Conservation (phyloP, 495 filamentous ascomycete genomes). For the Hypomontagnella monticulosa region DNA sequence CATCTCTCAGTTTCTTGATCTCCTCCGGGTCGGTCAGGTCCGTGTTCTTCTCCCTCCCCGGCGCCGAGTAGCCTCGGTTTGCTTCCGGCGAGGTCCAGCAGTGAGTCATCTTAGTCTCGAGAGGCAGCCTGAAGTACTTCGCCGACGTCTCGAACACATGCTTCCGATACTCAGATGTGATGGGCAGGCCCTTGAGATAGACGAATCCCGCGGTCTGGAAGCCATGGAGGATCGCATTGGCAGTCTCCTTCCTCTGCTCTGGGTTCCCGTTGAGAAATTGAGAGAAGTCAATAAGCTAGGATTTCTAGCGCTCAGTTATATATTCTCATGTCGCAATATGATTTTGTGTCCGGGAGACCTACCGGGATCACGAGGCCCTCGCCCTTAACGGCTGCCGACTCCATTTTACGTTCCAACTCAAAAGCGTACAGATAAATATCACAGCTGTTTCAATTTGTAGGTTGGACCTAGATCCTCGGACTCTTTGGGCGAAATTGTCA, state of each 20-base stretch:
- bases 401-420: conserved; percentile 46
- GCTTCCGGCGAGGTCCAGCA: conserved; percentile 76
- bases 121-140: conserved; percentile 78
- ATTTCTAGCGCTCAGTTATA: conserved; percentile 26
- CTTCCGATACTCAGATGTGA: conserved; percentile 67
- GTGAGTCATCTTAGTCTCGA: conserved; percentile 72
- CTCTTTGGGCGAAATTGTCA: too few relatives aligned
- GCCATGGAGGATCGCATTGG: conserved; percentile 75
- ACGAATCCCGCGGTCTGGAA: conserved; percentile 91
- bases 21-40: conserved; percentile 64
- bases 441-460: neutral
- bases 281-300: conserved; percentile 85
- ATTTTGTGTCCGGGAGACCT: conserved; percentile 34
- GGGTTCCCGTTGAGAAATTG: conserved; percentile 74
- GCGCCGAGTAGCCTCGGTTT: conserved; percentile 81
- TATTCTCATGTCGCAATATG: neutral
- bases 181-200: conserved; percentile 83
- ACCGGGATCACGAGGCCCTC: conserved; percentile 78
- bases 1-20: conserved; percentile 66
- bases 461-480: neutral
- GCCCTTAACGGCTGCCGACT: conserved; percentile 67
- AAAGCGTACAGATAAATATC: neutral
- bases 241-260: conserved; percentile 70
- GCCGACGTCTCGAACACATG: conserved; percentile 76
- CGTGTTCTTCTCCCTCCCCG: conserved; percentile 81